Conservation (phyloP, 352 stramenopile species). For the Thalassiosira livingstoniorum region DNA sequence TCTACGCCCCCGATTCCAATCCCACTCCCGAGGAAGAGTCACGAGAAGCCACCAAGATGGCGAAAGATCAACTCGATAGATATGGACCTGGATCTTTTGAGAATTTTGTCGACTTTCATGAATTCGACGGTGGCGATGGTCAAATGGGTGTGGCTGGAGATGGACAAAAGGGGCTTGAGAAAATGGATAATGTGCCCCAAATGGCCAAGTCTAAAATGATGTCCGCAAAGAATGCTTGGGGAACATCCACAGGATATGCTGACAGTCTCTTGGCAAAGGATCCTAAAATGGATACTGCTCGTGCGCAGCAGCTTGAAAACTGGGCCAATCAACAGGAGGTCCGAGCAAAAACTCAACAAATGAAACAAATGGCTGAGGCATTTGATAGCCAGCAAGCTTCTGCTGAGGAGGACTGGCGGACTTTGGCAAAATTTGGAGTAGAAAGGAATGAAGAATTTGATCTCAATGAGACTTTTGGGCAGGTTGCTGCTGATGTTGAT, state of each 20-base stretch:
- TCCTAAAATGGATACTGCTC: conserved; percentile 64
- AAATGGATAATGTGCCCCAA: conserved; percentile 10
- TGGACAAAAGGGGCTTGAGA: conserved; percentile 37
- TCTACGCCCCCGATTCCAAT: conserved; percentile 54
- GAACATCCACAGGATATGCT: conserved; percentile 72
- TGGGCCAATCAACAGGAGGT: conserved; percentile 85
- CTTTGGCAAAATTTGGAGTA: conserved; percentile 78
- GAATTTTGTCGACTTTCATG: conserved; percentile 80
- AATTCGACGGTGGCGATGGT: conserved; percentile 84
- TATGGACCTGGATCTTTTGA: conserved; percentile 54
- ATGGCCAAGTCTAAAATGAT: conserved; percentile 43
- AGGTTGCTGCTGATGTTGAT: conserved; percentile 55
- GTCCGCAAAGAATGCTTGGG: conserved; percentile 77
- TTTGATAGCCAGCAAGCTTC: conserved; percentile 59
- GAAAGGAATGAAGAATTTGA: conserved; percentile 76
- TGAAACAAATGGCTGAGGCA: conserved; percentile 69
- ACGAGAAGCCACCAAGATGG: conserved; percentile 63
- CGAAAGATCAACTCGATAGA: conserved; percentile 42
- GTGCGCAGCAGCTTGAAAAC: conserved; percentile 83
- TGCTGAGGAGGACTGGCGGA: conserved; percentile 79
- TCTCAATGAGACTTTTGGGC: conserved; percentile 73
- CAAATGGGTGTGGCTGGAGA: conserved; percentile 84
- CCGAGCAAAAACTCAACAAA: conserved; percentile 47
- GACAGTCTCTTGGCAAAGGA: conserved; percentile 61
- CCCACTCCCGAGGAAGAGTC: conserved; percentile 53